A percentile compares a stretch with the other conserved stretches of the same genome.
These are phyloP conservation scores for Aurantiochytrium sp. DNA, from an alignment of 108 stramenopile species.

Conservation along the genomic window DNA sequence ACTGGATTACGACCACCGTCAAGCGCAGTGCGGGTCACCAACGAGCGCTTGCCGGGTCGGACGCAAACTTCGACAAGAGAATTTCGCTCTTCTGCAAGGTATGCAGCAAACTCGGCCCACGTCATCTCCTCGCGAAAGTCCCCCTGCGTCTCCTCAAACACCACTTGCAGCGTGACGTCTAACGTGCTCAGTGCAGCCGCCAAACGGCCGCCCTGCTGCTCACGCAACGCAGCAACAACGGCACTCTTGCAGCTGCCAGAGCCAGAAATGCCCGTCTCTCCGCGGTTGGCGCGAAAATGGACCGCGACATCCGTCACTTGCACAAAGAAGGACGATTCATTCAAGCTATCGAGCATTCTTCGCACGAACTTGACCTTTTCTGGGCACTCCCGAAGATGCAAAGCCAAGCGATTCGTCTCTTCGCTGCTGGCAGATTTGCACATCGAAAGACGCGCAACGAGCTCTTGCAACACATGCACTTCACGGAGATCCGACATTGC, in stretches of 20 bases:
- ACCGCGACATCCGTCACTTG: background rate
- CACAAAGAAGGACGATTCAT: background rate
- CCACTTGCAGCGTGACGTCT: background rate
- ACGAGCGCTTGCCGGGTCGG: background rate
- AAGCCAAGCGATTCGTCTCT: background rate
- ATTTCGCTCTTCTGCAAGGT: background rate
- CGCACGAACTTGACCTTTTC: background rate
- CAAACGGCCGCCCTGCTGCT: background rate
- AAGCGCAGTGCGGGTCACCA: background rate
- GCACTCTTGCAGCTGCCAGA: background rate
- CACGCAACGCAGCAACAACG: background rate
- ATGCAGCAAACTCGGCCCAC: background rate
- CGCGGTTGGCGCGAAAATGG: background rate
- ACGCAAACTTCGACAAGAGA: background rate
- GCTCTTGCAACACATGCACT: background rate
- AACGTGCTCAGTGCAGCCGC: background rate
- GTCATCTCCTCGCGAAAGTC: background rate
- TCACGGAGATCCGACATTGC: background rate
- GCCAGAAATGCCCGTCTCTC: background rate
- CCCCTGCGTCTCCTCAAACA: background rate
- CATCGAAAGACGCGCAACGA: background rate
- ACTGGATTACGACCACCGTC: background rate
- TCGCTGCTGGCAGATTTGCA: background rate
- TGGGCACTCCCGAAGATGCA: background rate
- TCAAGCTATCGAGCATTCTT: background rate